Evolutionary conservation across 768 basidiomycete genomes (phyloP).

Genomic region (Termitomyces eurrhizus): DNA sequence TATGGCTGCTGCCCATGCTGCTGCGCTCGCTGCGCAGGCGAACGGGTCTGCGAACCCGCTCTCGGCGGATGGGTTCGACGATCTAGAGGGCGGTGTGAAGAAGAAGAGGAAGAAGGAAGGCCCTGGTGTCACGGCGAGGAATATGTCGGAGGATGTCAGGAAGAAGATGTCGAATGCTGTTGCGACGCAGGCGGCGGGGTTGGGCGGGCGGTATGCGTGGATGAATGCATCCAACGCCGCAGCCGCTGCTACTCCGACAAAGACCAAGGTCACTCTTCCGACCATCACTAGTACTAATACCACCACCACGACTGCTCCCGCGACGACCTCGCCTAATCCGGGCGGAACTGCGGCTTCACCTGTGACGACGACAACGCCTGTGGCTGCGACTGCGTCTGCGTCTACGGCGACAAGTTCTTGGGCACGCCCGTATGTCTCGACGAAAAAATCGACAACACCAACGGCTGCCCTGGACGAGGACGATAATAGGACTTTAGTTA

Average conservation of each 20-base stretch:
- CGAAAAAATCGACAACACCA: conserved; percentile 35
- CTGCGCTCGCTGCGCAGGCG: conserved; percentile 56
- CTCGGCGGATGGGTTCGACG: conserved; percentile 31
- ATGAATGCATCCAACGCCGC: conserved; percentile 66
- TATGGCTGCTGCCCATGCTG: conserved; percentile 65
- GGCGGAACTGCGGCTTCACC: neutral
- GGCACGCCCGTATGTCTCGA: conserved; percentile 62
- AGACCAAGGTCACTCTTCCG: conserved; percentile 22
- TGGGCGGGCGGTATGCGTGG: conserved; percentile 83
- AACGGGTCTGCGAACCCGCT: conserved; percentile 29
- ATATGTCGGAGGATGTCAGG: conserved; percentile 88
- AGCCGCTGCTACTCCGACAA: conserved; percentile 32
- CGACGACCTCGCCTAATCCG: conserved; percentile 12
- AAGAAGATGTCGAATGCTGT: conserved; percentile 92
- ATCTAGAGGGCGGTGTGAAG: conserved; percentile 52
- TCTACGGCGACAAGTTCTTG: conserved; percentile 37
- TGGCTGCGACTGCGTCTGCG: conserved; percentile 4
- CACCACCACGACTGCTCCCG: conserved; percentile 16
- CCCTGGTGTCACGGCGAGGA: conserved; percentile 78
- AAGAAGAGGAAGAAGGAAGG: conserved; percentile 86
- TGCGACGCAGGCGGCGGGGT: conserved; percentile 84
- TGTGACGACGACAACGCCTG: too few species aligned
- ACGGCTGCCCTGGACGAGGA: conserved; percentile 42
- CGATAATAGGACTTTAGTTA: conserved; percentile 56
- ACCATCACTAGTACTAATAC: conserved; percentile 5